phyloP scores from a whole-genome alignment of 1,284 basidiomycete species.

The Fomitopsis schrenkii region DNA sequence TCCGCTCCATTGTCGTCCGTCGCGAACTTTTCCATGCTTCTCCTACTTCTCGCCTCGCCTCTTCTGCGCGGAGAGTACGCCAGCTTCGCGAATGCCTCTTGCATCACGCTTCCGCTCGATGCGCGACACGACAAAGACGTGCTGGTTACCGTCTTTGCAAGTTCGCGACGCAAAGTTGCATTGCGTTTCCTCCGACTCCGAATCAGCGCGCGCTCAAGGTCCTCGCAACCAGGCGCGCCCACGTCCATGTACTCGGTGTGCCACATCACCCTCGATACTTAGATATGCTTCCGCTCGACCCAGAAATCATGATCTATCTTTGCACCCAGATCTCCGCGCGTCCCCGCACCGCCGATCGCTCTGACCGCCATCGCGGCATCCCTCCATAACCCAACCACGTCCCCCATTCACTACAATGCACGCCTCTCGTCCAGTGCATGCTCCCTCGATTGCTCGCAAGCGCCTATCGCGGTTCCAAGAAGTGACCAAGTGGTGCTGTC shows the following conservation, averaged over 20 bases:
- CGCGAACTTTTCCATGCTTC: background rate
- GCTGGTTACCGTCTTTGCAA: background rate
- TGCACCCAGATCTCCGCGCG: background rate
- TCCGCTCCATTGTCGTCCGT: background rate
- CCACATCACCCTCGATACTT: background rate
- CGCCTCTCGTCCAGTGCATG: background rate
- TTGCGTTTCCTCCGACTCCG: background rate
- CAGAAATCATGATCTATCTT: background rate
- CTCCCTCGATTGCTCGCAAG: background rate
- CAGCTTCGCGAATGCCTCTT: background rate
- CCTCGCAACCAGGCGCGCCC: background rate
- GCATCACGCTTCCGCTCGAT: background rate
- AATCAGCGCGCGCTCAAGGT: background rate
- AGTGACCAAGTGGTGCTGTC: background rate
- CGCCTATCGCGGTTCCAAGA: background rate
- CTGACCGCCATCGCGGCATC: background rate
- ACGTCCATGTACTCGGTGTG: background rate
- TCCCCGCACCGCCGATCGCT: background rate
- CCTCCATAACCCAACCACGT: too few species aligned
- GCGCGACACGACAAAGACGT: background rate
- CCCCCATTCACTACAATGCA: background rate
- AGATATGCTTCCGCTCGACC: background rate
- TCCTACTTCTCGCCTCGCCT: background rate
- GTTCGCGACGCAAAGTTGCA: background rate
- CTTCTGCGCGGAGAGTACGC: too few species aligned